Percentiles rank a stretch among this genome's conserved stretches.
Conservation (phyloP, 2,329 filamentous ascomycete genomes). For the Didymella glomerata region DNA sequence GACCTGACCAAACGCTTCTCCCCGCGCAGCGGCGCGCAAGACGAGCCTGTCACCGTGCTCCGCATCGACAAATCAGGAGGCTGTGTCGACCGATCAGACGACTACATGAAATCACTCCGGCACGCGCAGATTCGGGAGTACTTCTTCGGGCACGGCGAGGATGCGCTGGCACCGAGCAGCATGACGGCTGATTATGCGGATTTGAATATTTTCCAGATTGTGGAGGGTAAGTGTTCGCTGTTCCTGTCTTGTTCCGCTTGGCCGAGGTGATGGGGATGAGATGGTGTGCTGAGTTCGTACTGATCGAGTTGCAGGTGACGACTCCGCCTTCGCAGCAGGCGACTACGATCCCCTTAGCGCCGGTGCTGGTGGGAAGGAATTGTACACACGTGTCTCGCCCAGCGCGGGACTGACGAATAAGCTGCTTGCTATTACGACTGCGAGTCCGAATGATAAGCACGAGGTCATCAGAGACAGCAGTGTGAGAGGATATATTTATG, state of each 20-base stretch:
- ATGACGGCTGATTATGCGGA: slow-evolving; percentile 82
- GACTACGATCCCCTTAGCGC: slow-evolving; percentile 54
- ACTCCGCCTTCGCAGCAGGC: slow-evolving; percentile 47
- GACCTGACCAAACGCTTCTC: slow-evolving; percentile 76
- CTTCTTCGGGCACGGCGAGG: slow-evolving; percentile 82
- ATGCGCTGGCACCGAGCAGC: slow-evolving; percentile 83
- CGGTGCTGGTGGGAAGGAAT: neutral
- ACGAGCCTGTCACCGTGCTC: slow-evolving; percentile 77
- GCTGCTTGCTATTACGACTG: slow-evolving; percentile 85
- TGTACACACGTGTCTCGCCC: slow-evolving; percentile 70
- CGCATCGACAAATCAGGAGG: slow-evolving; percentile 86
- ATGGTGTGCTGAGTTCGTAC: too few species aligned
- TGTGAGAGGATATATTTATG: slow-evolving; percentile 92
- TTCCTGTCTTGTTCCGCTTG: too few species aligned
- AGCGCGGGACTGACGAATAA: slow-evolving; percentile 78
- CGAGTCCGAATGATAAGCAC: slow-evolving; percentile 71
- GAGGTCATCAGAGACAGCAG: slow-evolving; percentile 80
- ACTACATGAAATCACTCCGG: slow-evolving; percentile 75
- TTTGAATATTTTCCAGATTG: slow-evolving; percentile 75
- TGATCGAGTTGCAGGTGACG: slow-evolving; percentile 18
- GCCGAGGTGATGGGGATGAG: too few species aligned
- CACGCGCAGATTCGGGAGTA: slow-evolving; percentile 87
- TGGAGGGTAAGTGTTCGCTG: slow-evolving; percentile 65
- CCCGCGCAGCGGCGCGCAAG: slow-evolving; percentile 58
- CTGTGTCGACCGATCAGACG: slow-evolving; percentile 76